A percentile compares a stretch with the other conserved stretches of the same genome.
Evolutionary conservation across 768 basidiomycete genomes (phyloP).

Genomic region (Tulasnella sp.): DNA sequence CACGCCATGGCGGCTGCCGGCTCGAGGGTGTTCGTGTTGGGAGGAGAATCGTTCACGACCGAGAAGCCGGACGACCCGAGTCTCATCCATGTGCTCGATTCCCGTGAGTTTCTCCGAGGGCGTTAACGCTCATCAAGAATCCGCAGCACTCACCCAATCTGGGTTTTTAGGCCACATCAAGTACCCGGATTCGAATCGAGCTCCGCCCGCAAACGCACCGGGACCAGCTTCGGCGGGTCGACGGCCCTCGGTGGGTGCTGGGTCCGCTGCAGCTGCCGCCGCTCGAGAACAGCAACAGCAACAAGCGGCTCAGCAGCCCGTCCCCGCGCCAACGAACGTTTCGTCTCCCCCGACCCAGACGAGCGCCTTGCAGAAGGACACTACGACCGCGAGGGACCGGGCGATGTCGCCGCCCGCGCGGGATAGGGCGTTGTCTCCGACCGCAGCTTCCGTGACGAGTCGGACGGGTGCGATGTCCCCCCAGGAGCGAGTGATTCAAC

Average conservation of each 20-base stretch:
- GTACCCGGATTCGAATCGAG: conserved; percentile 57
- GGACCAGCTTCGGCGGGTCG: conserved; percentile 15
- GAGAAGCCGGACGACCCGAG: conserved; percentile 66
- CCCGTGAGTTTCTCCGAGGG: conserved; percentile 47
- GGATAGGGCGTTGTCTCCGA: not conserved
- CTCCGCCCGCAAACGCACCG: not conserved
- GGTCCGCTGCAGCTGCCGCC: conserved; percentile 8
- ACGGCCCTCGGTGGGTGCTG: not conserved
- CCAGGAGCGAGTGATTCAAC: not conserved
- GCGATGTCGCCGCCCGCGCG: conserved; percentile 23
- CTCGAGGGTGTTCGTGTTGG: conserved; percentile 80
- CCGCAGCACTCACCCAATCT: not conserved
- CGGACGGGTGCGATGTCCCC: not conserved
- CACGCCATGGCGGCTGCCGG: conserved; percentile 97
- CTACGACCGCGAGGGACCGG: conserved; percentile 32
- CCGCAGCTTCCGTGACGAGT: not conserved
- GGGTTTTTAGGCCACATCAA: conserved; percentile 74
- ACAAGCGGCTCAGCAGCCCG: conserved; percentile 13
- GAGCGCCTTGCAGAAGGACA: conserved; percentile 13
- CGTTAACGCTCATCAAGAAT: too few relatives aligned
- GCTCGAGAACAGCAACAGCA: not conserved
- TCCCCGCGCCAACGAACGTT: not conserved
- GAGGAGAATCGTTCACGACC: conserved; percentile 80
- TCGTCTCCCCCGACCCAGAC: not conserved
- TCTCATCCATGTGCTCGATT: conserved; percentile 85